phyloP scores from a whole-genome alignment of 2,329 filamentous ascomycete species.

The Botryotinia calthae region DNA sequence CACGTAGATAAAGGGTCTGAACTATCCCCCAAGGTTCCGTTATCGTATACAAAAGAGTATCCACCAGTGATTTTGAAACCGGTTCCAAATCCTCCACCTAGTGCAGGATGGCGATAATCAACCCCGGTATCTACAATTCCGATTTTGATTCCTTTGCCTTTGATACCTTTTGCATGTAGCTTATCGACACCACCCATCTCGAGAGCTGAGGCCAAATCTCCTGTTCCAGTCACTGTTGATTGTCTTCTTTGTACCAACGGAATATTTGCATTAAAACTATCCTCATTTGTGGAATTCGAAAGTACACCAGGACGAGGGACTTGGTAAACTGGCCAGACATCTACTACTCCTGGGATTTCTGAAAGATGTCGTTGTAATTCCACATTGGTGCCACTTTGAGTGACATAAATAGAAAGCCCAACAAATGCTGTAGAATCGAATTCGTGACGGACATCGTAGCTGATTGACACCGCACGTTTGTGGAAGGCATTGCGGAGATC shows the following conservation, averaged over 20 bases:
- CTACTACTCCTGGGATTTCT: conserved; percentile 1
- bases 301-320: conserved; percentile 5
- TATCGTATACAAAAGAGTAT: conserved; percentile 56
- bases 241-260: conserved; percentile 1
- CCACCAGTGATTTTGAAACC: conserved; percentile 58
- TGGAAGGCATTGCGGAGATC: conserved; percentile 5
- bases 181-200: conserved; percentile 39
- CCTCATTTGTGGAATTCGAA: background rate
- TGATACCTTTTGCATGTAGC: conserved; percentile 46
- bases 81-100: conserved; percentile 62
- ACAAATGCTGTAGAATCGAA: conserved; percentile 12
- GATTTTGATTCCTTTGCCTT: conserved; percentile 46
- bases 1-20: conserved; percentile 29
- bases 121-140: conserved; percentile 44
- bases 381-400: background rate
- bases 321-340: conserved; percentile 14
- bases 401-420: conserved; percentile 16
- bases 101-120: conserved; percentile 61
- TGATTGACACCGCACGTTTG: conserved; percentile 8
- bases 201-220: conserved; percentile 14
- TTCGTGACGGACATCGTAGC: conserved; percentile 19
- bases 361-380: conserved; percentile 12
- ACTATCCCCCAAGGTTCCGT: conserved; percentile 15
- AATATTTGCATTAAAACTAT: background rate
- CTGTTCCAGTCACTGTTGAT: background rate